A percentile compares a stretch with the other conserved stretches of the same genome.
These are phyloP conservation scores for Annulohypoxylon truncatum DNA, from an alignment of 2,329 filamentous ascomycete species.

Conservation along the genomic window DNA sequence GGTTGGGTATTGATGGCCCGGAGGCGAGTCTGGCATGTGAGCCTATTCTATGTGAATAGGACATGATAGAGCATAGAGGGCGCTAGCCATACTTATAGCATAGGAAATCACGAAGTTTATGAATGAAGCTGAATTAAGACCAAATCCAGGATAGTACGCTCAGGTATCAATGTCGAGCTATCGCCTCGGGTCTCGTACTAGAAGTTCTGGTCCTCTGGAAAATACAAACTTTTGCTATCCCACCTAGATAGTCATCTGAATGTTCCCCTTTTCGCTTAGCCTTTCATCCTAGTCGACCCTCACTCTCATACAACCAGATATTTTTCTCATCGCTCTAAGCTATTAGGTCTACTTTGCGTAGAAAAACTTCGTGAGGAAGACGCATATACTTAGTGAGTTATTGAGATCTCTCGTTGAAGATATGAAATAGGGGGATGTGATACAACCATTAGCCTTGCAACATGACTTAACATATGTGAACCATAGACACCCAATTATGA, in stretches of 20 bases:
- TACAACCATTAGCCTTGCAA: not conserved
- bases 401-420: not conserved
- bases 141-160: not conserved
- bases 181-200: not conserved
- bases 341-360: no score
- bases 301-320: no score
- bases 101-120: slow-evolving; percentile 6
- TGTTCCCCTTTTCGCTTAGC: no score
- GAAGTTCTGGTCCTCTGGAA: no score
- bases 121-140: not conserved
- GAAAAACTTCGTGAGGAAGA: no score
- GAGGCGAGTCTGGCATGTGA: not conserved
- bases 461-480: not conserved
- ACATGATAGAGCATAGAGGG: slow-evolving; percentile 10
- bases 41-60: not conserved
- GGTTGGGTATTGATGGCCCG: not conserved
- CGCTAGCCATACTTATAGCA: slow-evolving; percentile 12
- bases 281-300: no score
- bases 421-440: not conserved
- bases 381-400: no score
- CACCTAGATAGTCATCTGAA: no score
- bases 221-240: no score
- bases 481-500: not conserved
- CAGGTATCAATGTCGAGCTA: not conserved
- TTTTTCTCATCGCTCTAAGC: no score